Base-by-base conservation (phyloP, 257 asterid genomes). In the Thymus quinquecostatus region DNA sequence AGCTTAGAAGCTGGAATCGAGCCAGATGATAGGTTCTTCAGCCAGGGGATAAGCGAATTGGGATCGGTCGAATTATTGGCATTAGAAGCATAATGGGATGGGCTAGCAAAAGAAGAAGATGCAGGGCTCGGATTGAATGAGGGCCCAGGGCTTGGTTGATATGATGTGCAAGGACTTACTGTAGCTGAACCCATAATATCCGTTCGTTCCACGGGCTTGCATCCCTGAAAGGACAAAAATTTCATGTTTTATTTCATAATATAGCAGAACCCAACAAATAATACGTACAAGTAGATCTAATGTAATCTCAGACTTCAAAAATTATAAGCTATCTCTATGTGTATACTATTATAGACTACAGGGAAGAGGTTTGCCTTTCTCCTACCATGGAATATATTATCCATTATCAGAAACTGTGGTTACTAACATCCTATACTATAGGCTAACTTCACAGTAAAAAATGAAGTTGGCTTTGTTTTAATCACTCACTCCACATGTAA, bases 31-130 rank as follows among this genome's bases (percentile, higher is more conserved):
- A 95, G 81, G 59, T 89, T 89, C 80, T 89, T 88, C 1, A 92
- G 97, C 99, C 99, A 95, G 13, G 99, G 99, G 63, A 95, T 95
- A 5, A 95, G 97, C 63, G 98, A 89, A 75, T 89, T 88, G 21
- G 95, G 88, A 66, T 95, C 98, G 2, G 87, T 60, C 12, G 75
- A 72, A 60, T 75, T 79, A 64, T 79, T 84, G 57, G 49, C 81
- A 79, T 81, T 87, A 70, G 81, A 70, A 44, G 82, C 69, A 67
- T 84, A 86, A 64, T 67, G 86, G 74, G 95, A 81, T 0, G 91
- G 97, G 77, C 98, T 94, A 32, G 91, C 91, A 50, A 91, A 85
- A 67, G 97, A 82, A 10, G 98, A 94, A 1, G 96, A 88, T 28
- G 84, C 77, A 1, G 97, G 96, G 80, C 98, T 93, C 10, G 96